These are phyloP conservation scores for Wickerhamiella sorbophila DNA, from an alignment of 805 yeast species.

Conservation along the genomic window DNA sequence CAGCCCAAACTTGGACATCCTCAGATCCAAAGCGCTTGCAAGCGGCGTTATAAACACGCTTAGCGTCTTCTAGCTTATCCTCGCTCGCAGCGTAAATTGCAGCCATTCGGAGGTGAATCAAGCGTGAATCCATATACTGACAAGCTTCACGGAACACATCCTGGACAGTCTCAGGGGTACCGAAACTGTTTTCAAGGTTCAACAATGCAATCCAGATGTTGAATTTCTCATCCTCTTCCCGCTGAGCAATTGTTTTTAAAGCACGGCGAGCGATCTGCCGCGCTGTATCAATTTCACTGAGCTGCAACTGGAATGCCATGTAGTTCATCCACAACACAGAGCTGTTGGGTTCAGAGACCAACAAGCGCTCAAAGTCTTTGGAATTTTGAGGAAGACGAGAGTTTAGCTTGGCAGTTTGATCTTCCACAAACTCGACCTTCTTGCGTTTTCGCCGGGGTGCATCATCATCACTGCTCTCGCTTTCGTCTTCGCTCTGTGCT, in stretches of 20 bases:
- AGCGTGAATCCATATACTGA: slow-evolving; percentile 80
- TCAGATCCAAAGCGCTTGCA: slow-evolving; percentile 68
- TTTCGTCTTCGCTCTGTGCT: slow-evolving; percentile 41
- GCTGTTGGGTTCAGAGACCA: slow-evolving; percentile 85
- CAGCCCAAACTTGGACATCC: slow-evolving; percentile 60
- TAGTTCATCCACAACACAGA: slow-evolving; percentile 94
- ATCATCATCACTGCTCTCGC: slow-evolving; percentile 26
- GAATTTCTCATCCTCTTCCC: slow-evolving; percentile 85
- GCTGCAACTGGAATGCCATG: slow-evolving; percentile 93
- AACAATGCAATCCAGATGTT: slow-evolving; percentile 93
- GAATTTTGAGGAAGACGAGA: slow-evolving; percentile 85
- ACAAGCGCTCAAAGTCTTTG: slow-evolving; percentile 79
- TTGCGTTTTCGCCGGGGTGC: slow-evolving; percentile 30
- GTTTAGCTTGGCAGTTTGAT: slow-evolving; percentile 70
- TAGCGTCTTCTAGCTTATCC: slow-evolving; percentile 60
- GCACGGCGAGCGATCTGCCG: slow-evolving; percentile 90
- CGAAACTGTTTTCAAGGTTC: slow-evolving; percentile 88
- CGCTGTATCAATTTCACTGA: slow-evolving; percentile 88
- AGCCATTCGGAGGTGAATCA: slow-evolving; percentile 67
- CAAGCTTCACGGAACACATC: slow-evolving; percentile 70
- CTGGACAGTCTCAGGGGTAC: slow-evolving; percentile 67
- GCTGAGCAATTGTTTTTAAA: slow-evolving; percentile 69
- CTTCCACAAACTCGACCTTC: slow-evolving; percentile 38
- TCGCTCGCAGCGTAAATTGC: slow-evolving; percentile 54
- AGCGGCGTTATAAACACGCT: slow-evolving; percentile 46